phyloP scores from a whole-genome alignment of 805 yeast genomes.

The Suhomyces pyralidae region DNA sequence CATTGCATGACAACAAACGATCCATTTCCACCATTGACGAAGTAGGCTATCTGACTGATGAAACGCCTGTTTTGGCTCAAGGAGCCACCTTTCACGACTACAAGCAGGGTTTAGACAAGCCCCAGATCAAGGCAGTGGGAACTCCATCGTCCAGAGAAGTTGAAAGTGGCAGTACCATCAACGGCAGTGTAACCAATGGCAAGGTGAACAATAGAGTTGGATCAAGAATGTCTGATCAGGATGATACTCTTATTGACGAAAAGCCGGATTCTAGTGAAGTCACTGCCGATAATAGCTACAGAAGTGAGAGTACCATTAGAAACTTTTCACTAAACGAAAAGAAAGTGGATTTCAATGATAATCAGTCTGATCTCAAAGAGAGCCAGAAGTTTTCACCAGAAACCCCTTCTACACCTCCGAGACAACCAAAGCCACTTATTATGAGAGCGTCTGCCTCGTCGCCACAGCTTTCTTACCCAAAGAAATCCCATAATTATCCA shows the following conservation, averaged over 20 bases:
- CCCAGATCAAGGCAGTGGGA: constrained; percentile 82
- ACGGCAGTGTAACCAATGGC: neutral
- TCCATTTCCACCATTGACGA: constrained; percentile 21
- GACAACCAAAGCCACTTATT: neutral
- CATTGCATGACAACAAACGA: constrained; percentile 4
- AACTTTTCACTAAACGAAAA: neutral
- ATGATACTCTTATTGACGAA: constrained; percentile 25
- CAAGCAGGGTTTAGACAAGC: constrained; percentile 12
- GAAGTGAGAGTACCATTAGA: neutral
- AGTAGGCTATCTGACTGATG: constrained; percentile 17
- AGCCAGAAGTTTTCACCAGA: too few relatives aligned
- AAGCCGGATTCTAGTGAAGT: neutral
- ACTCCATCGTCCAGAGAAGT: constrained; percentile 34
- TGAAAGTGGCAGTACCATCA: neutral
- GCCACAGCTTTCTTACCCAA: neutral
- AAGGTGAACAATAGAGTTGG: neutral
- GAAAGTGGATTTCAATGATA: neutral
- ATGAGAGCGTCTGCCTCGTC: constrained; percentile 3
- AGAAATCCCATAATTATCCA: neutral
- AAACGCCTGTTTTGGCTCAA: constrained; percentile 23
- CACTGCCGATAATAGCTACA: constrained; percentile 1
- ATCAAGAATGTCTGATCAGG: constrained; percentile 15
- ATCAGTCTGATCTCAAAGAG: neutral
- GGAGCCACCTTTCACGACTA: constrained; percentile 24
- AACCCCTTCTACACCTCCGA: neutral